A percentile compares a stretch with the other conserved stretches of the same genome.
phyloP scores from a whole-genome alignment of 164 flowering plant genomes.

The Euptelea pleiosperma region DNA sequence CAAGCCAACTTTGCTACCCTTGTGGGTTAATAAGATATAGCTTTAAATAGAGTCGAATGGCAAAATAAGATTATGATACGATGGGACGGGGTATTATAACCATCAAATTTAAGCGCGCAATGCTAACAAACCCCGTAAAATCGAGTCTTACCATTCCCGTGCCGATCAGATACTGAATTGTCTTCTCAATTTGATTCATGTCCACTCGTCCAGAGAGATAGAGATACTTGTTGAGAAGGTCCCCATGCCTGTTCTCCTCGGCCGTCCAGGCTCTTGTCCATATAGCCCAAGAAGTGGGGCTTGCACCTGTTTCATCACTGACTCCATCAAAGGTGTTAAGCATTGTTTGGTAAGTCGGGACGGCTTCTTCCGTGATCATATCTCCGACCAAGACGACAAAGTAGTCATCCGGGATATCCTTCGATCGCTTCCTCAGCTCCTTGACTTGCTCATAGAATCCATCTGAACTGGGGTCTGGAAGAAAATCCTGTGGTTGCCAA shows the following conservation, averaged over 20 bases:
- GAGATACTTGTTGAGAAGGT: too few species aligned
- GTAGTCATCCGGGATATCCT: too few species aligned
- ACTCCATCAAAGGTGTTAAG: constrained; percentile 46
- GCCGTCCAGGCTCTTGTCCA: constrained; percentile 61
- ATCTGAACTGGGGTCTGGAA: constrained; percentile 46
- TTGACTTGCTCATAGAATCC: constrained; percentile 40
- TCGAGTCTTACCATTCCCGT: constrained; percentile 40
- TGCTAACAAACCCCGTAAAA: too few species aligned
- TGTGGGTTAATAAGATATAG: too few species aligned
- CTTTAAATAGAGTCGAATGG: too few species aligned
- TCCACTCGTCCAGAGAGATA: constrained; percentile 52
- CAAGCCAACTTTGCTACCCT: not conserved
- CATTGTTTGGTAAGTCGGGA: constrained; percentile 59
- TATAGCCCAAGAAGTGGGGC: constrained; percentile 48
- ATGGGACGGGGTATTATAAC: not conserved
- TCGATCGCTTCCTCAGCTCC: too few species aligned
- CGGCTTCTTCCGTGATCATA: constrained; percentile 66
- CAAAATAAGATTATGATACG: not conserved
- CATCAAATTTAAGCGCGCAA: not conserved
- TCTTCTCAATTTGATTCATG: constrained; percentile 50
- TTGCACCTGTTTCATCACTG: constrained; percentile 50
- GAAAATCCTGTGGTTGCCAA: constrained; percentile 55
- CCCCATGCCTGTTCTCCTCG: too few species aligned
- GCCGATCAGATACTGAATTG: constrained; percentile 48
- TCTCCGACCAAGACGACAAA: too few species aligned